Conservation (phyloP, 345 rosid genomes). For the Erucastrum elatum region DNA sequence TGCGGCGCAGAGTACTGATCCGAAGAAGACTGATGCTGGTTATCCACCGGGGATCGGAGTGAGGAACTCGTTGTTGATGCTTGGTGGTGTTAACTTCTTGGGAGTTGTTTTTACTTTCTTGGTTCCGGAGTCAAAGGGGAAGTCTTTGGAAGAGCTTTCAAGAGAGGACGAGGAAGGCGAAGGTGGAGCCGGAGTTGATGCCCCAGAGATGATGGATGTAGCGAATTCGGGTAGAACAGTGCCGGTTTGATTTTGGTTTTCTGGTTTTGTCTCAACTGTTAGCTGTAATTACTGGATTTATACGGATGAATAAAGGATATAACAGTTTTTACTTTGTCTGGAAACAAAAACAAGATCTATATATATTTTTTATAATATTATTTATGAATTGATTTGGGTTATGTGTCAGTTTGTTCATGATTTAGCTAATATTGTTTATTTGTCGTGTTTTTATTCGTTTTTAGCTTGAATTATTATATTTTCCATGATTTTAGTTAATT, state of each 20-base stretch:
- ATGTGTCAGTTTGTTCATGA: no score
- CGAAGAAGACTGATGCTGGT: conserved; percentile 46
- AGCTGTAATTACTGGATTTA: background rate
- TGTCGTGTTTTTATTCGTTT: no score
- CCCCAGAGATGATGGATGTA: conserved; percentile 2
- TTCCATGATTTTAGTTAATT: no score
- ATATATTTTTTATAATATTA: no score
- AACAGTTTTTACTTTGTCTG: background rate
- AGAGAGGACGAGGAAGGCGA: conserved; percentile 49
- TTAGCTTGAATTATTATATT: no score
- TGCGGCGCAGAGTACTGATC: conserved; percentile 50
- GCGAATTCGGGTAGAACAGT: conserved; percentile 6
- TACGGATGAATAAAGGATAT: background rate
- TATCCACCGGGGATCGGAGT: conserved; percentile 45
- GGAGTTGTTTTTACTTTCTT: conserved; percentile 63
- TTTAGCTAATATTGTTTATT: no score
- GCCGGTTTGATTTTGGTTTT: conserved; percentile 9
- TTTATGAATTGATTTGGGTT: no score
- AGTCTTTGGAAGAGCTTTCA: conserved; percentile 64
- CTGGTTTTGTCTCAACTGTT: background rate
- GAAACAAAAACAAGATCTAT: background rate
- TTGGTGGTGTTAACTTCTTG: conserved; percentile 51
- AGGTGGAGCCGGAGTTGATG: conserved; percentile 2
- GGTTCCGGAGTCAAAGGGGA: conserved; percentile 72
- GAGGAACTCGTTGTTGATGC: conserved; percentile 48